These are phyloP conservation scores for Russula emetica DNA, from an alignment of 768 basidiomycete genomes.

Conservation along the genomic window DNA sequence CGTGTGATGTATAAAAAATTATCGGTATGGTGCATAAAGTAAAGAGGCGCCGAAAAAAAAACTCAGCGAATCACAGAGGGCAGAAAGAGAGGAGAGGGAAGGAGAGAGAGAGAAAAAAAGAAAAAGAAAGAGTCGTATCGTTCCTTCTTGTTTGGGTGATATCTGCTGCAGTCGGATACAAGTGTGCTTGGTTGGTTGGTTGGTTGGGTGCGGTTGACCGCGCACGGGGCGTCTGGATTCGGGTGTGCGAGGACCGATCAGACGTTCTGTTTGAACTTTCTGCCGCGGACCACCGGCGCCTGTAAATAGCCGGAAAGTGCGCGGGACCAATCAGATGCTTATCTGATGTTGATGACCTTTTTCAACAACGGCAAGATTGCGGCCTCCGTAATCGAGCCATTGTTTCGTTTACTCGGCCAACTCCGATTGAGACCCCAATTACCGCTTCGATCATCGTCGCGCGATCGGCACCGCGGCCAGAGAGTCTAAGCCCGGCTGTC, in stretches of 20 bases:
- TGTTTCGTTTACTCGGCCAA: conserved; percentile 9
- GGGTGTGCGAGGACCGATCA: conserved; percentile 25
- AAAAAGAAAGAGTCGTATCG: not conserved
- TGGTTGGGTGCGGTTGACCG: conserved; percentile 13
- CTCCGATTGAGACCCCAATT: conserved; percentile 20
- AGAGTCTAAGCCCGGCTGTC: conserved; percentile 17
- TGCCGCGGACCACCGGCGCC: conserved; percentile 25
- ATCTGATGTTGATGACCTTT: conserved; percentile 26
- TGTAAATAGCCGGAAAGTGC: conserved; percentile 15
- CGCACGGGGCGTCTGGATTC: conserved; percentile 25
- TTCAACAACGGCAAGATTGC: conserved; percentile 15
- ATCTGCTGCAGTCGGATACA: conserved; percentile 8
- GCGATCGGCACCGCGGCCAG: conserved; percentile 27
- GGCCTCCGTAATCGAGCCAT: conserved; percentile 22
- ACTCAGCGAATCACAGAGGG: conserved; percentile 1
- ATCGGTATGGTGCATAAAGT: not conserved
- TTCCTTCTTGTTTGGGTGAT: conserved; percentile 15
- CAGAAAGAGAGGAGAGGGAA: not conserved
- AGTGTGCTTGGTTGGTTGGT: not conserved
- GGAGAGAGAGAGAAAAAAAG: not conserved
- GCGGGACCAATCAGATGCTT: conserved; percentile 26
- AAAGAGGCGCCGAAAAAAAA: conserved; percentile 9
- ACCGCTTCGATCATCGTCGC: conserved; percentile 26
- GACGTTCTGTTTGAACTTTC: conserved; percentile 29
- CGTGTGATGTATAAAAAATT: not conserved